Evolutionary conservation across 2,329 filamentous ascomycete species (phyloP).

Genomic region (Cladosporium cucumerinum): DNA sequence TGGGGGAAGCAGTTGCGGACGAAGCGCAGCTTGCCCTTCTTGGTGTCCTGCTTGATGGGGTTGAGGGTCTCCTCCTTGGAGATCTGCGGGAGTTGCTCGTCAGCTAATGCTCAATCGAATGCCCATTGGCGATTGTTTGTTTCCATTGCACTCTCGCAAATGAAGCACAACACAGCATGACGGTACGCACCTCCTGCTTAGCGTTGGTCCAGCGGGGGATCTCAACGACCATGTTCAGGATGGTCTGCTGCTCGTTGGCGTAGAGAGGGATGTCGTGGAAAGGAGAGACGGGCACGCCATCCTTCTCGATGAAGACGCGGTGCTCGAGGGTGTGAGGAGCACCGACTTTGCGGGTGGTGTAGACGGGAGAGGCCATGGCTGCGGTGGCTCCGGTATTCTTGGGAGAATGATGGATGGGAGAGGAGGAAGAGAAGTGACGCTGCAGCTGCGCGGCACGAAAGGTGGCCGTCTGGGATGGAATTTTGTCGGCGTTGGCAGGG

Average conservation of each 20-base stretch:
- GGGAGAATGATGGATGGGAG: slow-evolving; percentile 10
- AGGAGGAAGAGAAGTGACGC: slow-evolving; percentile 23
- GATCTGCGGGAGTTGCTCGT: slow-evolving; percentile 62
- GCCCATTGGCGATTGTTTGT: slow-evolving; percentile 1
- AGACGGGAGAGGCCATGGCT: slow-evolving; percentile 43
- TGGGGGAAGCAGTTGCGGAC: slow-evolving; percentile 99
- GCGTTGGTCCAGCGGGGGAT: slow-evolving; percentile 99
- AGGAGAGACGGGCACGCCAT: slow-evolving; percentile 87
- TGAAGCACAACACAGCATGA: background rate
- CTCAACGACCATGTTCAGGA: slow-evolving; percentile 99
- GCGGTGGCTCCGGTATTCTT: slow-evolving; percentile 17
- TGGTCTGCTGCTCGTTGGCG: slow-evolving; percentile 90
- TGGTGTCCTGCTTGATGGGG: slow-evolving; percentile 98
- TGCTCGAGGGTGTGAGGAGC: slow-evolving; percentile 92
- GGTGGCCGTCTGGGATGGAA: slow-evolving; percentile 21
- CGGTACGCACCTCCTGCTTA: slow-evolving; percentile 86
- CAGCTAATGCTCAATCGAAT: background rate
- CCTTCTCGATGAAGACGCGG: slow-evolving; percentile 96
- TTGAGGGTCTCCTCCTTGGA: slow-evolving; percentile 98
- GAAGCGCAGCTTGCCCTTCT: slow-evolving; percentile 99
- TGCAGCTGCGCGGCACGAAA: slow-evolving; percentile 25
- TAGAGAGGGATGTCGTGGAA: slow-evolving; percentile 99
- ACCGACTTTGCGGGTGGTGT: slow-evolving; percentile 80
- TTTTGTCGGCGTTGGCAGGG: slow-evolving; percentile 26
- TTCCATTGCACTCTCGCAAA: background rate